Conservation (phyloP, 331 rosid species). For the Arachis monticola region DNA sequence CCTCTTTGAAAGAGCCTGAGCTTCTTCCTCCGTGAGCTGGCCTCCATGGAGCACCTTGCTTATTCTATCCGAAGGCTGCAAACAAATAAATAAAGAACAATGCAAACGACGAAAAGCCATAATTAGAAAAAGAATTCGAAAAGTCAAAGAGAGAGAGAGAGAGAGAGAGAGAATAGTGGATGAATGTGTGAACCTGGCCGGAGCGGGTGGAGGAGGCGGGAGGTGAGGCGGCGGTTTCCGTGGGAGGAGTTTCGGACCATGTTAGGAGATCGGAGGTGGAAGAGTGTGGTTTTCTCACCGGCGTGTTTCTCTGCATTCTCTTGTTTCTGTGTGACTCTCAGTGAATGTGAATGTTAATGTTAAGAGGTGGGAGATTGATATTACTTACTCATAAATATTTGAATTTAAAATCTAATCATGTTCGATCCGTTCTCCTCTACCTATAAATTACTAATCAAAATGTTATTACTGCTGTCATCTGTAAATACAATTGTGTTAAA, state of each 20-base stretch:
- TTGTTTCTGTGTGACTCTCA: background rate
- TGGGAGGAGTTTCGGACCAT: slow-evolving; percentile 67
- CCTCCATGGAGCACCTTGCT: slow-evolving; percentile 81
- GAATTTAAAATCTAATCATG: slow-evolving; percentile 5
- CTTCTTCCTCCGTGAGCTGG: slow-evolving; percentile 84
- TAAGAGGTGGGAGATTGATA: slow-evolving; percentile 33
- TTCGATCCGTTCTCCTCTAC: too few species aligned
- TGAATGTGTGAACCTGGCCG: slow-evolving; percentile 58
- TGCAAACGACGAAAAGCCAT: background rate
- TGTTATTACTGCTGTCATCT: too few species aligned
- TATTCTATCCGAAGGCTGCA: slow-evolving; percentile 85
- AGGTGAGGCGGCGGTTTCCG: slow-evolving; percentile 47
- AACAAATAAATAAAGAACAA: background rate
- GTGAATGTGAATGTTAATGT: background rate
- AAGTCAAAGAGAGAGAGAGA: background rate
- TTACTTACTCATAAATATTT: background rate
- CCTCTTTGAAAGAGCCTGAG: slow-evolving; percentile 63
- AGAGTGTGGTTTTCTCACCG: slow-evolving; percentile 60
- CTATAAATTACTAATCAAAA: too few species aligned
- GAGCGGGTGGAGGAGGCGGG: slow-evolving; percentile 57
- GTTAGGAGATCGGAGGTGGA: slow-evolving; percentile 87
- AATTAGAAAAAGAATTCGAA: background rate
- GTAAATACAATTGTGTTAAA: too few species aligned
- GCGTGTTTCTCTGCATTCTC: slow-evolving; percentile 59
- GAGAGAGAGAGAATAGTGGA: background rate